Conservation (phyloP, 148 eudicot genomes). For the Vaccinium vitisidaea region DNA sequence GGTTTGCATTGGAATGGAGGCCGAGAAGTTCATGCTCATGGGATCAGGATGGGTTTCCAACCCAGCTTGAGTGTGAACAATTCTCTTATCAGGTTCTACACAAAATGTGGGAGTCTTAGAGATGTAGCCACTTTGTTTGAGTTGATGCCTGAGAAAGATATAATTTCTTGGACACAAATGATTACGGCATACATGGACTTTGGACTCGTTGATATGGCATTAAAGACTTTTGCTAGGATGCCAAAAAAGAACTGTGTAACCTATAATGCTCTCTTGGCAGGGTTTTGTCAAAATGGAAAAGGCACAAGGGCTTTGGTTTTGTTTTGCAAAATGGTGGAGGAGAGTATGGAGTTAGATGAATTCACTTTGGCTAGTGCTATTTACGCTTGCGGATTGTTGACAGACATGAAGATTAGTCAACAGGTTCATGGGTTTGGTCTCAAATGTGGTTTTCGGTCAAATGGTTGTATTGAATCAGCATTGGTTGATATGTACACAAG, state of each 20-base stretch:
- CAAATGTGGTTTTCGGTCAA: conserved; percentile 55
- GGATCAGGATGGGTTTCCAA: conserved; percentile 49
- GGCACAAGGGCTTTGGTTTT: conserved; percentile 51
- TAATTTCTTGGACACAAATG: conserved; percentile 80
- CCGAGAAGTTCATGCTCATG: conserved; percentile 58
- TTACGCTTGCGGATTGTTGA: conserved; percentile 62
- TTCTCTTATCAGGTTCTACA: conserved; percentile 70
- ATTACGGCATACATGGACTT: conserved; percentile 73
- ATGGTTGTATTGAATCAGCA: conserved; percentile 59
- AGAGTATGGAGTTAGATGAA: conserved; percentile 61
- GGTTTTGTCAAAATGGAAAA: conserved; percentile 65
- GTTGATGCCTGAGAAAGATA: conserved; percentile 58
- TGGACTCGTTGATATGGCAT: conserved; percentile 65
- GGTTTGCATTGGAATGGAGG: conserved; percentile 41
- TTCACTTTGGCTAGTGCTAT: conserved; percentile 60
- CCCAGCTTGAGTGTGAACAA: conserved; percentile 57
- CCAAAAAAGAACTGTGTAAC: conserved; percentile 63
- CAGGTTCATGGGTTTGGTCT: conserved; percentile 73
- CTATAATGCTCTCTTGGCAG: conserved; percentile 68
- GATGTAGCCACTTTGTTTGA: conserved; percentile 57
- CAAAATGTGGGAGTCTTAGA: conserved; percentile 52
- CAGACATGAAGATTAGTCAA: conserved; percentile 48
- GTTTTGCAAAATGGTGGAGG: conserved; percentile 59
- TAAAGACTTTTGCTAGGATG: conserved; percentile 55
- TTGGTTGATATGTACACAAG: conserved; percentile 81